These are phyloP conservation scores for Syzygium aromaticum DNA, from an alignment of 345 rosid genomes.

Conservation along the genomic window DNA sequence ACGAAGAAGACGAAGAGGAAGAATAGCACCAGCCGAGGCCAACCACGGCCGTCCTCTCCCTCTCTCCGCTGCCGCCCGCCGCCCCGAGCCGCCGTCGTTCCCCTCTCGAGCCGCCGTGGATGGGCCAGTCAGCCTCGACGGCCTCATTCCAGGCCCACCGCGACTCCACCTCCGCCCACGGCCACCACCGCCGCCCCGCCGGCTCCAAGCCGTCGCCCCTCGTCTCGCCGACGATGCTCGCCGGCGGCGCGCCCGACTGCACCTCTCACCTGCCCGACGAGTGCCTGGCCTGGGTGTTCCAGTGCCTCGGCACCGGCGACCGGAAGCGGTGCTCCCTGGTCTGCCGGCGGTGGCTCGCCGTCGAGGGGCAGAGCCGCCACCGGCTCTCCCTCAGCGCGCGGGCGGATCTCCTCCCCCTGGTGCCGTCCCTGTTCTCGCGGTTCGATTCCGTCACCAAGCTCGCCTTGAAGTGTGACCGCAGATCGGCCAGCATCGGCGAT, in stretches of 20 bases:
- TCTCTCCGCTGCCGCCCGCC: neutral
- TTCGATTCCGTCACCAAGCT: conserved; percentile 87
- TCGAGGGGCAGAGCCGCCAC: conserved; percentile 85
- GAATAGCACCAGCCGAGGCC: no score
- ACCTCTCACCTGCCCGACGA: conserved; percentile 71
- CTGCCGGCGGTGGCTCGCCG: conserved; percentile 58
- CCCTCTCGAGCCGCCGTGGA: conserved; percentile 18
- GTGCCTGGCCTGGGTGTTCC: conserved; percentile 70
- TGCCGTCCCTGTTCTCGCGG: conserved; percentile 56
- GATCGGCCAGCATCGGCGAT: conserved; percentile 62
- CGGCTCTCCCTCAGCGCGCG: conserved; percentile 71
- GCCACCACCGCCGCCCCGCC: conserved; percentile 20
- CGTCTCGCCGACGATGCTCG: conserved; percentile 19
- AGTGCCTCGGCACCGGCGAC: conserved; percentile 46
- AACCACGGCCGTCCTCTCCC: neutral
- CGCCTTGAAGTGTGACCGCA: conserved; percentile 77
- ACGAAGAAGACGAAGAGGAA: neutral
- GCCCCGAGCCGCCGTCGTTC: no score
- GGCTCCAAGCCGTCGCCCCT: conserved; percentile 18
- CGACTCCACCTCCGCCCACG: conserved; percentile 21
- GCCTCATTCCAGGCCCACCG: conserved; percentile 34
- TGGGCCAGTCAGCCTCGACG: conserved; percentile 78
- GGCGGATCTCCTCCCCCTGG: conserved; percentile 42
- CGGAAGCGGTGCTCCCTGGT: conserved; percentile 69
- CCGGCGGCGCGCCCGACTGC: conserved; percentile 26